A percentile compares a stretch with the other conserved stretches of the same genome.
Evolutionary conservation across 306 rosid species (phyloP).

Genomic region (Quercus suber): DNA sequence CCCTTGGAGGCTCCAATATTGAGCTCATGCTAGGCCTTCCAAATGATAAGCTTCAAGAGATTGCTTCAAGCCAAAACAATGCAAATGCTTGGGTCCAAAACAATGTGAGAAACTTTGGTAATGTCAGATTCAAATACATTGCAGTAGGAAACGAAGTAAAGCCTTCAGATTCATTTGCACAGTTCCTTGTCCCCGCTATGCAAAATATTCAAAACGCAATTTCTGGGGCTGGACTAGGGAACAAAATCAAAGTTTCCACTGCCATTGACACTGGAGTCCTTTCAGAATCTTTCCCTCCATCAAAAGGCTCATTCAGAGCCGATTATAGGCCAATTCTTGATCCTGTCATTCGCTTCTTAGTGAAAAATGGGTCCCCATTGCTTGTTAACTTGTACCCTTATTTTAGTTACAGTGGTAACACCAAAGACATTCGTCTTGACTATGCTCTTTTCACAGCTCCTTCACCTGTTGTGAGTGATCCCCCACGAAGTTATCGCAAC

Average conservation of each 20-base stretch:
- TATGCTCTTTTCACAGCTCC: conserved; percentile 33
- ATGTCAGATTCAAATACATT: conserved; percentile 50
- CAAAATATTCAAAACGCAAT: conserved; percentile 38
- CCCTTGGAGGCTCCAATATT: conserved; percentile 47
- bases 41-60: not conserved
- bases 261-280: conserved; percentile 25
- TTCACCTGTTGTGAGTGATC: conserved; percentile 33
- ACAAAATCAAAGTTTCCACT: conserved; percentile 41
- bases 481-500: conserved; percentile 24
- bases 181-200: conserved; percentile 38
- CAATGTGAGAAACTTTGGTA: conserved; percentile 12
- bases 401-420: conserved; percentile 19
- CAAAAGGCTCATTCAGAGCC: conserved; percentile 25
- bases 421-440: conserved; percentile 9
- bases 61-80: conserved; percentile 27
- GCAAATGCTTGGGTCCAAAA: conserved; percentile 46
- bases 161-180: conserved; percentile 14
- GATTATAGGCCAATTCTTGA: conserved; percentile 17
- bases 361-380: conserved; percentile 27
- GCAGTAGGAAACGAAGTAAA: conserved; percentile 51
- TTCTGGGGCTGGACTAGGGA: conserved; percentile 11
- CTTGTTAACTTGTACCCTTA: conserved; percentile 42
- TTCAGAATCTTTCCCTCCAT: conserved; percentile 41
- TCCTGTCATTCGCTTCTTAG: conserved; percentile 24
- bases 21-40: conserved; percentile 26